Evolutionary conservation across 2,329 filamentous ascomycete species (phyloP), one percentile per base, ranked within the genome.

Genomic region (Monosporascus sp.): DNA sequence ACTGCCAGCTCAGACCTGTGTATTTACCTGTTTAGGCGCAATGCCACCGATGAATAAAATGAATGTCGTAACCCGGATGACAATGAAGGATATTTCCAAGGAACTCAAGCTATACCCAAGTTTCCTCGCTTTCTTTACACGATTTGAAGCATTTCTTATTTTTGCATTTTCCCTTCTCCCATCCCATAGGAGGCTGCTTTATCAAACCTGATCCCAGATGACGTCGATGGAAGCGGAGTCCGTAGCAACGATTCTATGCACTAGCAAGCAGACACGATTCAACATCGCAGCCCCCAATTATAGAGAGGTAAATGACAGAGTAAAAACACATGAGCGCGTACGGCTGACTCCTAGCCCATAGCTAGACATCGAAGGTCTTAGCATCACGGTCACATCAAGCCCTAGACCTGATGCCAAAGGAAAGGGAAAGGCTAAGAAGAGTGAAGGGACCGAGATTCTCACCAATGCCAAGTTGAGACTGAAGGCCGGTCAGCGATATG

Each of bases 401-500:
- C 55, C 3, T 61, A 63, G 53, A 56, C 58, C n/a, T 2, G 54
- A 53, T 19, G 71, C 65, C 22, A 69, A 68, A 51, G 63, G 68
- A 5, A 76, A 79, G 57, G 66, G 69, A 51, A 85, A 84, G 65
- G 72, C 72, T 27, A 86, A 81, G 63, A 76, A 66, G 45, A 58
- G 63, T 11, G 73, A 77, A 4, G 78, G 78, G 9, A 70, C 78
- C n/a, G 89, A 94, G 66, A 80, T 95, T 6, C 75, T 95, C 3
- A 76, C 75, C 9, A 82, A 87, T 66, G 87, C 87, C 1, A 85
- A 84, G 53, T 71, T 95, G 37, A 81, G 85, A 24, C 72, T 95
- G 3, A 89, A 93, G 59, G 81, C 85, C 49, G 86, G 88, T 0
- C 77, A 84, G 46, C 79, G 88, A 56, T 95, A 95, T 74, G 89